These are phyloP conservation scores for Eragrostis curvula DNA, from an alignment of 176 grass and related monocot genomes.

Conservation along the genomic window DNA sequence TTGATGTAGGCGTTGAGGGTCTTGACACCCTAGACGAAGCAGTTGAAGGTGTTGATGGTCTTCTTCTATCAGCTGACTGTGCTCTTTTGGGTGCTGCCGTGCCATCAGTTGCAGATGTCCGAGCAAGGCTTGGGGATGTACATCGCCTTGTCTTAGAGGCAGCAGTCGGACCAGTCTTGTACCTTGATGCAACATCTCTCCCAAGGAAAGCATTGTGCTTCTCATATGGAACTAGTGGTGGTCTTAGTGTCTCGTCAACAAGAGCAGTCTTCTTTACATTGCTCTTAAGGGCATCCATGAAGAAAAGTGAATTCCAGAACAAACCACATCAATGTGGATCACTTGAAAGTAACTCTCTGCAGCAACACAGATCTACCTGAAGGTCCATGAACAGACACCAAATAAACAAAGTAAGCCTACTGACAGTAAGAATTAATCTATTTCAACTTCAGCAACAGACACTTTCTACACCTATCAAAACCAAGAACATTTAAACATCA, in stretches of 20 bases:
- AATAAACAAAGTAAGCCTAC: slow-evolving; percentile 13
- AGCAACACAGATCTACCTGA: slow-evolving; percentile 32
- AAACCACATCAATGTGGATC: slow-evolving; percentile 63
- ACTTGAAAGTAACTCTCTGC: slow-evolving; percentile 30
- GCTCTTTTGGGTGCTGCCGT: slow-evolving; percentile 62
- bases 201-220: slow-evolving; percentile 72
- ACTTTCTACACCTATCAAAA: background rate
- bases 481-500: slow-evolving; percentile 31
- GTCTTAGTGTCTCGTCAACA: slow-evolving; percentile 55
- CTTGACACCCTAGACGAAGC: slow-evolving; percentile 59
- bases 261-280: slow-evolving; percentile 43
- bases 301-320: slow-evolving; percentile 33
- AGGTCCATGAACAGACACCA: slow-evolving; percentile 7
- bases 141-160: slow-evolving; percentile 55
- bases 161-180: slow-evolving; percentile 56
- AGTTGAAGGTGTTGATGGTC: slow-evolving; percentile 62
- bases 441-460: slow-evolving; percentile 26
- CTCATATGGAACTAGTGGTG: slow-evolving; percentile 77
- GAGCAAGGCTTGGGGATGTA: slow-evolving; percentile 57
- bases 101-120: slow-evolving; percentile 22
- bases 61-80: slow-evolving; percentile 77
- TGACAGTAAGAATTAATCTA: slow-evolving; percentile 5
- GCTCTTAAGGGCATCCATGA: slow-evolving; percentile 59
- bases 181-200: slow-evolving; percentile 72
- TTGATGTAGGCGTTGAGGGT: slow-evolving; percentile 54